phyloP scores from a whole-genome alignment of 805 yeast genomes.

The Pichia scutulata region DNA sequence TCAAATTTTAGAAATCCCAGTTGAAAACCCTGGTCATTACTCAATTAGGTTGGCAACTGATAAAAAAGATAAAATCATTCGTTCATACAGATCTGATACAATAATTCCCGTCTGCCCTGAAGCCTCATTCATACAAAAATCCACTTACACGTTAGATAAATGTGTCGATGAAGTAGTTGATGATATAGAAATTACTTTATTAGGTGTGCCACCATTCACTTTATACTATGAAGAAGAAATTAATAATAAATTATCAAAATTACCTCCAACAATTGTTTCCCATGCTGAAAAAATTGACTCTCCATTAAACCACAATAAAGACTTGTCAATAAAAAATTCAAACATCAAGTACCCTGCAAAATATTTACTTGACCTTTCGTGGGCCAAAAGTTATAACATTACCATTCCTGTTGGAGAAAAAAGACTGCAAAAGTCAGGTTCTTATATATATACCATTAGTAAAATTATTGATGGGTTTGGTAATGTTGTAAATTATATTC shows the following conservation, averaged over 20 bases:
- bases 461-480: slow-evolving; percentile 63
- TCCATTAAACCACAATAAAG: slow-evolving; percentile 35
- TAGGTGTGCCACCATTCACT: slow-evolving; percentile 75
- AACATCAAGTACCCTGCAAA: slow-evolving; percentile 13
- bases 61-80: slow-evolving; percentile 42
- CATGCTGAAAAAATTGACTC: slow-evolving; percentile 37
- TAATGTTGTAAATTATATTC: slow-evolving; percentile 40
- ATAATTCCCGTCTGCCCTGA: slow-evolving; percentile 72
- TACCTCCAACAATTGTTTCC: slow-evolving; percentile 34
- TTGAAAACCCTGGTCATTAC: slow-evolving; percentile 70
- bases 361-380: slow-evolving; percentile 33
- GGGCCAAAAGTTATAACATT: slow-evolving; percentile 27
- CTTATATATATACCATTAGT: slow-evolving; percentile 47
- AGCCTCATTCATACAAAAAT: slow-evolving; percentile 38
- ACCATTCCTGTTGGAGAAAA: slow-evolving; percentile 23
- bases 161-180: slow-evolving; percentile 52
- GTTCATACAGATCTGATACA: slow-evolving; percentile 53
- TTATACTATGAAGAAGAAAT: slow-evolving; percentile 45
- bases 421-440: slow-evolving; percentile 35
- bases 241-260: slow-evolving; percentile 23
- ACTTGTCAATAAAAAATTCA: not conserved
- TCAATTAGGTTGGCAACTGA: slow-evolving; percentile 63
- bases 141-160: slow-evolving; percentile 33
- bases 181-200: slow-evolving; percentile 39
- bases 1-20: slow-evolving; percentile 57